A percentile compares a stretch with the other conserved stretches of the same genome.
phyloP scores from a whole-genome alignment of 2,329 filamentous ascomycete species.

The Colletotrichum sp. region DNA sequence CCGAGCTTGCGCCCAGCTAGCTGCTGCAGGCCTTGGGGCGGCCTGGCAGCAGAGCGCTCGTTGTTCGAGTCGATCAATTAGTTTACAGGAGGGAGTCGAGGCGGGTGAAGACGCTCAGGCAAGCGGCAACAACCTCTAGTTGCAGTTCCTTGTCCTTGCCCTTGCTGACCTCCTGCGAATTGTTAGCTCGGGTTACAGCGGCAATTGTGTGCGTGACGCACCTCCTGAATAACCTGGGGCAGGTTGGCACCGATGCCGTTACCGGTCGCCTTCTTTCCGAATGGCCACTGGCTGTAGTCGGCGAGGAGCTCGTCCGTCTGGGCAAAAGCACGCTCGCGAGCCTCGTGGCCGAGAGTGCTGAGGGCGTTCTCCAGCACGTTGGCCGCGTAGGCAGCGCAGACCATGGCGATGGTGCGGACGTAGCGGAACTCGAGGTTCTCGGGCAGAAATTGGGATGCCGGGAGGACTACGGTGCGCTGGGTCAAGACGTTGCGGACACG shows the following conservation, averaged over 20 bases:
- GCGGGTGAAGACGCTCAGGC: constrained; percentile 95
- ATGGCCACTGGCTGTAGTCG: constrained; percentile 98
- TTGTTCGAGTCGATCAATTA: constrained; percentile 6
- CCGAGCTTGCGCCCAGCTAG: neutral
- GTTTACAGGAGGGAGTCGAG: constrained; percentile 90
- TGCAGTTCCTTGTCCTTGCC: constrained; percentile 94
- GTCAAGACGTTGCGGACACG: constrained; percentile 92
- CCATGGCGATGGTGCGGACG: constrained; percentile 90
- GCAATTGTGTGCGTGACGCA: constrained; percentile 32
- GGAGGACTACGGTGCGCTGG: constrained; percentile 90
- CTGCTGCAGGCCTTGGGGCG: neutral
- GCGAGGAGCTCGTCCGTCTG: constrained; percentile 96
- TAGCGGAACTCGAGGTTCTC: constrained; percentile 95
- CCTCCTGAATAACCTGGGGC: constrained; percentile 82
- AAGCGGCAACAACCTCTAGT: constrained; percentile 95
- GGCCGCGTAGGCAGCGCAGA: constrained; percentile 96
- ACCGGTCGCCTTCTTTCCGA: constrained; percentile 79
- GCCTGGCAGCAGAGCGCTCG: neutral
- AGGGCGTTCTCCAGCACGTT: constrained; percentile 99
- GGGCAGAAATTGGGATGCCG: constrained; percentile 85
- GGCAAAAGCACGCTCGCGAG: constrained; percentile 90
- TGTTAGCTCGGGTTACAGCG: constrained; percentile 19
- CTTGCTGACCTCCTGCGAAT: constrained; percentile 74
- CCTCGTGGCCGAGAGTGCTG: constrained; percentile 90
- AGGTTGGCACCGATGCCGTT: constrained; percentile 92